Evolutionary conservation across 352 stramenopile genomes (phyloP).

Genomic region (Aphanomyces invadans): DNA sequence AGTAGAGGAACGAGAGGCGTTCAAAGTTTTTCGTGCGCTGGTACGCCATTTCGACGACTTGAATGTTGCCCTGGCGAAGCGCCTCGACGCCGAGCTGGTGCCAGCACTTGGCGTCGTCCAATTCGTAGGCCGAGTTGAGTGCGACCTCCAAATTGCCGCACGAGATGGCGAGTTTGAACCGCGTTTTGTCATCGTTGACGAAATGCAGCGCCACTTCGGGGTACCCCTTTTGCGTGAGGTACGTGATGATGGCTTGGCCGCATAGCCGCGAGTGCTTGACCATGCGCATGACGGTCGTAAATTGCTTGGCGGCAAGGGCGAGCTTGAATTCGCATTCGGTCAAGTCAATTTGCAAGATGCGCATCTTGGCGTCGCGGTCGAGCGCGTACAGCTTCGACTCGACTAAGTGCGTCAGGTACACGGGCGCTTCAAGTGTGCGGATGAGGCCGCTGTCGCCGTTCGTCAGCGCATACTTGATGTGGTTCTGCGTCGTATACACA

Average conservation of each 20-base stretch:
- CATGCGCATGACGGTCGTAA: constrained; percentile 99
- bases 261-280: constrained; percentile 95
- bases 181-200: constrained; percentile 96
- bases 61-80: constrained; percentile 96
- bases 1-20: constrained; percentile 98
- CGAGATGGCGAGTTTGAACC: constrained; percentile 97
- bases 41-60: constrained; percentile 99
- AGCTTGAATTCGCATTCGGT: constrained; percentile 99
- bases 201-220: constrained; percentile 99
- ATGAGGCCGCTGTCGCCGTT: constrained; percentile 97
- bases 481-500: constrained; percentile 96
- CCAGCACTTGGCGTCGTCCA: constrained; percentile 95
- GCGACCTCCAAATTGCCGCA: constrained; percentile 99
- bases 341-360: constrained; percentile 95
- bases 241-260: constrained; percentile 97
- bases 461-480: constrained; percentile 90
- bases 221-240: constrained; percentile 99
- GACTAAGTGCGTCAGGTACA: constrained; percentile 95
- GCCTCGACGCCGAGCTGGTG: constrained; percentile 95
- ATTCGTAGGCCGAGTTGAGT: constrained; percentile 93
- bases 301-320: constrained; percentile 90
- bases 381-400: constrained; percentile 95
- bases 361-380: constrained; percentile 95
- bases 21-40: constrained; percentile 99
- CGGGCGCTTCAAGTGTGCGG: constrained; percentile 94